These are phyloP conservation scores for Penstemon barbatus DNA, from an alignment of 257 asterid species.

Conservation along the genomic window DNA sequence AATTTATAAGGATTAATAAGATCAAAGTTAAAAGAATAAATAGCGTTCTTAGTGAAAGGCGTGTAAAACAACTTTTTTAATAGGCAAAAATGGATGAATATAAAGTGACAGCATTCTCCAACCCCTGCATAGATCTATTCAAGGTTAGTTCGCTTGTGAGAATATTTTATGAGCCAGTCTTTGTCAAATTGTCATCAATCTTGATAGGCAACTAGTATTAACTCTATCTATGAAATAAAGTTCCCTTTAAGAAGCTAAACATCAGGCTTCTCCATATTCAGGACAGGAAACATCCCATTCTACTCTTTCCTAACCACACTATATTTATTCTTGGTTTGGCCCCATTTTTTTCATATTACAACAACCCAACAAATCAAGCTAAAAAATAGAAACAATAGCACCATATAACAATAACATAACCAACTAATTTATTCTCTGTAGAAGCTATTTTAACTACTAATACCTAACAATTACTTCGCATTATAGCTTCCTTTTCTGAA, in stretches of 20 bases:
- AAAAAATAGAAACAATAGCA: not conserved
- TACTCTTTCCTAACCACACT: not conserved
- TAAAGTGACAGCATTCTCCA: conserved; percentile 1
- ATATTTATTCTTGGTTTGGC: not conserved
- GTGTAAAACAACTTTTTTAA: no score
- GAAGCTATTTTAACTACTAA: not conserved
- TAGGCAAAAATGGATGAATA: not conserved
- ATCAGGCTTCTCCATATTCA: not conserved
- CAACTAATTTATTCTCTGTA: not conserved
- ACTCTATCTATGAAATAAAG: not conserved
- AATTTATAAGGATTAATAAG: conserved; percentile 11
- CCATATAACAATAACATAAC: not conserved
- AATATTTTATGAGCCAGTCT: conserved; percentile 1
- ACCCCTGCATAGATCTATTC: not conserved
- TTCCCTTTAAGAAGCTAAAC: not conserved
- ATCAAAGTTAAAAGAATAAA: not conserved
- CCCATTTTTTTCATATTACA: not conserved
- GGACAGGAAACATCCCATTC: not conserved
- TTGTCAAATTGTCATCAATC: not conserved
- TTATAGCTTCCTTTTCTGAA: not conserved
- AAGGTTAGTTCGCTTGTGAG: not conserved
- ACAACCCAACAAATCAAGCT: not conserved
- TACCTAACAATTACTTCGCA: not conserved
- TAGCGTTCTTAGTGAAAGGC: conserved; percentile 11
- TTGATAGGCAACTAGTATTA: not conserved